A percentile compares a stretch with the other conserved stretches of the same genome.
phyloP scores from a whole-genome alignment of 257 asterid species.

The Ilex asprella region DNA sequence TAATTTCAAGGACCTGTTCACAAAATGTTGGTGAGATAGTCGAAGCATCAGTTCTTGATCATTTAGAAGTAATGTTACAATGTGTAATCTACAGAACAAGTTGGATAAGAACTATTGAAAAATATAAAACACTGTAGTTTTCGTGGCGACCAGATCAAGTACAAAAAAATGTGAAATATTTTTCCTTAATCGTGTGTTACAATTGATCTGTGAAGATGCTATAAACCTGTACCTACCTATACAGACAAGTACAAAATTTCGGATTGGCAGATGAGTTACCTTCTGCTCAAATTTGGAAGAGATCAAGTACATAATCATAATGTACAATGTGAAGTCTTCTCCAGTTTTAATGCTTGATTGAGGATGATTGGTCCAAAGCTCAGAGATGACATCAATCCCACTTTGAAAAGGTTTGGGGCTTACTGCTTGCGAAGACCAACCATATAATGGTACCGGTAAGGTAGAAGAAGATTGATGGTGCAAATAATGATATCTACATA shows the following conservation, averaged over 20 bases:
- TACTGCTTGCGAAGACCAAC: conserved; percentile 88
- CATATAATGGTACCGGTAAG: conserved; percentile 88
- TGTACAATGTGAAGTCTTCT: conserved; percentile 5
- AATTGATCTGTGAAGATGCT: too few species aligned
- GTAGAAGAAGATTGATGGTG: conserved; percentile 94
- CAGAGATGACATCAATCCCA: conserved; percentile 14
- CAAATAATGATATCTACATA: conserved; percentile 69
- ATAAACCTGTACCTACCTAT: not conserved
- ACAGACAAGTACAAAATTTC: not conserved
- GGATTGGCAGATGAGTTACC: not conserved
- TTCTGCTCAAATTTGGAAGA: conserved; percentile 44
- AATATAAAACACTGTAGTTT: too few species aligned
- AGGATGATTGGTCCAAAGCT: not conserved
- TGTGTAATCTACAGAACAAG: too few species aligned
- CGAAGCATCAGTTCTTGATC: too few species aligned
- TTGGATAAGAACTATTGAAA: too few species aligned
- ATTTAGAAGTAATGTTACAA: too few species aligned
- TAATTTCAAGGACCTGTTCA: too few species aligned
- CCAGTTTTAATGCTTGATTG: not conserved
- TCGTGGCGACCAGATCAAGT: too few species aligned
- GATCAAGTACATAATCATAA: conserved; percentile 17
- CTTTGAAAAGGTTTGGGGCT: conserved; percentile 67
- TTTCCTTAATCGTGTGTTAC: too few species aligned
- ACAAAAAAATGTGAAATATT: too few species aligned
- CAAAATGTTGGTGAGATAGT: too few species aligned